phyloP scores from a whole-genome alignment of 2,329 filamentous ascomycete species.

The Tolypocladium paradoxum region DNA sequence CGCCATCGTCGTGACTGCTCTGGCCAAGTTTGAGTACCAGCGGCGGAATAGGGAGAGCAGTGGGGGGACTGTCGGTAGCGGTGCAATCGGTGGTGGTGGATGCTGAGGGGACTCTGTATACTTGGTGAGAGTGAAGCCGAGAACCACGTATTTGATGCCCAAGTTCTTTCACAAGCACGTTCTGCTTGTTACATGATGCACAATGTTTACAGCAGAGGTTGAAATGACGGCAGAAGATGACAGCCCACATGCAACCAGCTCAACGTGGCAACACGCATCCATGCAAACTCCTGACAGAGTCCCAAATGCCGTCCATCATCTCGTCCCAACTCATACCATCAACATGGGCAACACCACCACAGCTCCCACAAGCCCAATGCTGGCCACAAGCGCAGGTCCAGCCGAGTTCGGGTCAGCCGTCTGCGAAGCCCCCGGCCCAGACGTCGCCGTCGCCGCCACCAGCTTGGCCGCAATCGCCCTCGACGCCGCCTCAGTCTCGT shows the following conservation, averaged over 20 bases:
- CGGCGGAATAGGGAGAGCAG: no score
- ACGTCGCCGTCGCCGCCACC: not conserved
- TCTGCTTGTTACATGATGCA: not conserved
- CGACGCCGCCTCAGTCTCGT: not conserved
- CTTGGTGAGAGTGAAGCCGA: no score
- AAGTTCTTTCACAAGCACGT: not conserved
- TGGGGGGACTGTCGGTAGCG: no score
- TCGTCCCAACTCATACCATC: not conserved
- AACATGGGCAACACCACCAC: not conserved
- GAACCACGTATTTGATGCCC: not conserved
- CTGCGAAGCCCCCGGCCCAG: not conserved
- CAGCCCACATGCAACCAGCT: not conserved
- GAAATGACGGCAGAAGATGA: not conserved
- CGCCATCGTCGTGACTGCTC: not conserved
- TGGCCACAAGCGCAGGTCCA: not conserved
- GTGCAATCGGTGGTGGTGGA: no score
- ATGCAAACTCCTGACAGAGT: no score
- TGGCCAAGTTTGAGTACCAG: not conserved
- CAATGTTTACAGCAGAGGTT: not conserved
- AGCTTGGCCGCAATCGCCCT: not conserved
- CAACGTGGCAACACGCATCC: not conserved
- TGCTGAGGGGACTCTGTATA: no score
- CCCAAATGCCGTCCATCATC: not conserved
- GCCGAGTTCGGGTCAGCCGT: not conserved
- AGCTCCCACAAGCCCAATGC: not conserved